Base-by-base conservation (phyloP, 2,329 filamentous ascomycete genomes). In the Reticulascus tulasneorum region DNA sequence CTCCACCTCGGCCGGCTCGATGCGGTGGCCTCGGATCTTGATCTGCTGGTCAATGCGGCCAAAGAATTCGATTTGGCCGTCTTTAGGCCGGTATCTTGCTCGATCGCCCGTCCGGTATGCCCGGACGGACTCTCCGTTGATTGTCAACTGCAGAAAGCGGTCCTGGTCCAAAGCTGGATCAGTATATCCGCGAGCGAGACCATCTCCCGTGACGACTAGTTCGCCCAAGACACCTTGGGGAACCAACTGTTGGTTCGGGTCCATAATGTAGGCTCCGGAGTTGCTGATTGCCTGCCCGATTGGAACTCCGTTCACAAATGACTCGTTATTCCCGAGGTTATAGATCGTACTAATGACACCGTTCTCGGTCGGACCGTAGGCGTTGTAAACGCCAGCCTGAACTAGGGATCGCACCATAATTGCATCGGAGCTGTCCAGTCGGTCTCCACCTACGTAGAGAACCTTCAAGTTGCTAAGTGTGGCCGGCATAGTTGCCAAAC, bases 381-480 rank as follows among this genome's bases (percentile, higher is more conserved):
- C 42, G 20, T 38, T 38, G 16, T 23, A 18, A 17, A n/a, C n/a
- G n/a, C n/a, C n/a, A n/a, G n/a, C n/a, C n/a, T n/a, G n/a, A n/a
- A n/a, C n/a, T n/a, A n/a, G 25, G 5, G n/a, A 13, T 19, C 23
- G 7, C 11, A 33, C 40, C 23, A 9, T n/a, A 9, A 9, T 25
- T 2, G 37, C 40, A 7, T 35, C 37, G 2, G 25, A 32, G 7
- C 19, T 13, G 18, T 39, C 26, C 8, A 43, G 29, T n/a, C 28
- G 16, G 11, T 63, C 60, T 2, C 58, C 60, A 7, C 55, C 55
- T 16, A 60, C 48, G 29, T 58, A 62, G 5, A 63, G 50, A 32
- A 57, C 56, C n/a, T 56, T 59, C 25, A 61, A 58, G 23, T 48
- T 40, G n/a, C n/a, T n/a, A n/a, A n/a, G 53, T 57, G 28, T 58